Evolutionary conservation across 352 stramenopile genomes (phyloP), one percentile per base, ranked within the genome.

Genomic region (Globisporangium cylindrosporum): DNA sequence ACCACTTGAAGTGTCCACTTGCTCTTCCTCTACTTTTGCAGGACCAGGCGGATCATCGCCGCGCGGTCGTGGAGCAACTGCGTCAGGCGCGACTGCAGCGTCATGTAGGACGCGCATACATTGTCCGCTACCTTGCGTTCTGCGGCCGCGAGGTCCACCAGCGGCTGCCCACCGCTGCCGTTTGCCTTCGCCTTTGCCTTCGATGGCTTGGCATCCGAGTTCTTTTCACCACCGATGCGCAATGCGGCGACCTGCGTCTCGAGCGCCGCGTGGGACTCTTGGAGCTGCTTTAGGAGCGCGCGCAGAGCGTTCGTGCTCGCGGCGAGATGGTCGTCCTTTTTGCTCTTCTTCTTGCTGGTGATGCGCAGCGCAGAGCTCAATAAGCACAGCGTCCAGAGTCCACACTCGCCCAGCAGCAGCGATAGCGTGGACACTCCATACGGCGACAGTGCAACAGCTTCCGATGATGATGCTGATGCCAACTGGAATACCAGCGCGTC

Each of bases 311-410:
- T 56, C 25, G 69, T 62, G 25, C 75, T 61, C 8, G 69, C 58
- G 24, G 62, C 65, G 8, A 79, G 49, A 15, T 72, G 53, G 27
- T 91, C 80, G 59, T 83, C 84, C 63, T 88, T 91, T 65, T 91
- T 93, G 71, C 57, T 70, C 51, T 88, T 91, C 74, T 88, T 87
- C 76, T 91, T 93, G 56, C 56, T 29, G 59, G 77, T 53, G 22
- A 76, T 61, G 1, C 80, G 85, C 48, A 85, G 72, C 18, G 69
- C 62, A 34, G 82, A 61, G 48, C 79, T 81, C 29, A 93, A 68
- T 24, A 85, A 62, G 58, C 78, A 74, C 12, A 90, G 63, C 14
- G 78, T 78, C 66, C 80, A 89, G 36, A 93, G 73, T 12, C 86
- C 84, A 10, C 74, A 79, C 41, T 93, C 81, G n/a, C 76, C 66